Conservation (phyloP, 108 stramenopile genomes). For the Conticribra guillardii region DNA sequence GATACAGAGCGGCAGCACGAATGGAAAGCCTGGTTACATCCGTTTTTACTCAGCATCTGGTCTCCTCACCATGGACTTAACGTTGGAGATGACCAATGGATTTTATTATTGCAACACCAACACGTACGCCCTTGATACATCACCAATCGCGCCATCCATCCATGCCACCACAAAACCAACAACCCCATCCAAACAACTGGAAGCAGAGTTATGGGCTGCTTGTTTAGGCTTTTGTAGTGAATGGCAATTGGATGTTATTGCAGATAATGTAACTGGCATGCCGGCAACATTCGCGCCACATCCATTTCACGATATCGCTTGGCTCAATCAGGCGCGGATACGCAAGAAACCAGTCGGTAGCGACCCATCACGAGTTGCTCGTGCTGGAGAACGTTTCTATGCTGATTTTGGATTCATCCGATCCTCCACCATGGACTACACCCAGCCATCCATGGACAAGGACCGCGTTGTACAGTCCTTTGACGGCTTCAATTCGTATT, state of each 20-base stretch:
- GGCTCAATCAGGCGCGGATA: too few species aligned
- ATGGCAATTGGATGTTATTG: too few species aligned
- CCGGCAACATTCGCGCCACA: too few species aligned
- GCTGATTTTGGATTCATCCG: conserved; percentile 12
- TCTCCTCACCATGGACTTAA: neutral
- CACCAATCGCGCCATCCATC: neutral
- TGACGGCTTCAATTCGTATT: conserved; percentile 12
- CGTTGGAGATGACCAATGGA: neutral
- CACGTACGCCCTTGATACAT: neutral
- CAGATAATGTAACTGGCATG: too few species aligned
- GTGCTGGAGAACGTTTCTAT: neutral
- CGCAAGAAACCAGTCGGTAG: too few species aligned
- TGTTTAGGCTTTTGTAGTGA: too few species aligned
- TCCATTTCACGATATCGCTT: too few species aligned
- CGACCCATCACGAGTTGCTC: neutral
- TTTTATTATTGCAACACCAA: neutral
- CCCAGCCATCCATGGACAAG: neutral
- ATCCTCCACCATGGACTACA: neutral
- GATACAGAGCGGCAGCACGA: neutral
- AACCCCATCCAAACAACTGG: too few species aligned
- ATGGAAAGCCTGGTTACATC: neutral
- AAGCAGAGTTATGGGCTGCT: too few species aligned
- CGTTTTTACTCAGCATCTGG: neutral
- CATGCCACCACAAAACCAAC: too few species aligned
- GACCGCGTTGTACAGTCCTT: conserved; percentile 7